Evolutionary conservation across 306 rosid species (phyloP).

Genomic region (Dalbergia cultrata): DNA sequence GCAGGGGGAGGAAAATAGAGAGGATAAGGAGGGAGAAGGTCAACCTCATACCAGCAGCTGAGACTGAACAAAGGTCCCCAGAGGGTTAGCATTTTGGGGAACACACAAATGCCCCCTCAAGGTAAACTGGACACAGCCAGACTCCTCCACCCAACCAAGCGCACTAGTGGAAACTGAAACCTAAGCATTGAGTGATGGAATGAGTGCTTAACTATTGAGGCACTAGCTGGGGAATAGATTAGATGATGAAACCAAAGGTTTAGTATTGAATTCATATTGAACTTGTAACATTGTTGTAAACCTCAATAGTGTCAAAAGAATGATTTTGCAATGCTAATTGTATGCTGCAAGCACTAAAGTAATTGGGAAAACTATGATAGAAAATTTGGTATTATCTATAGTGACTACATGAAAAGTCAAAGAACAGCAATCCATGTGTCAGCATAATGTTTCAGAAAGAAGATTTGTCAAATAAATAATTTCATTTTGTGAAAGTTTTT

Average conservation of each 20-base stretch:
- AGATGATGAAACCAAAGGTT: constrained; percentile 22
- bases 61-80: constrained; percentile 12
- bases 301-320: constrained; percentile 26
- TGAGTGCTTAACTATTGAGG: constrained; percentile 22
- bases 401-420: not conserved
- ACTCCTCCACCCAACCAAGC: constrained; percentile 40
- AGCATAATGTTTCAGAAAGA: constrained; percentile 27
- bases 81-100: constrained; percentile 34
- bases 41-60: constrained; percentile 26
- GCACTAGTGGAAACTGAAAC: constrained; percentile 36
- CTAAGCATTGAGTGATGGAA: constrained; percentile 37
- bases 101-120: constrained; percentile 39
- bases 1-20: constrained; percentile 4
- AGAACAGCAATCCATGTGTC: not conserved
- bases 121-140: constrained; percentile 33
- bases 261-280: constrained; percentile 15
- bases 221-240: constrained; percentile 27
- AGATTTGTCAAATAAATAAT: not conserved
- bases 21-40: constrained; percentile 34
- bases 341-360: not conserved
- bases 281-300: constrained; percentile 5
- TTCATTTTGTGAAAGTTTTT: not conserved
- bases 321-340: constrained; percentile 20
- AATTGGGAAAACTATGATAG: not conserved
- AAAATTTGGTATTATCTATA: not conserved